Evolutionary conservation across 2,329 filamentous ascomycete species (phyloP).

Genomic region (Arthrobotrys sphaeroides): DNA sequence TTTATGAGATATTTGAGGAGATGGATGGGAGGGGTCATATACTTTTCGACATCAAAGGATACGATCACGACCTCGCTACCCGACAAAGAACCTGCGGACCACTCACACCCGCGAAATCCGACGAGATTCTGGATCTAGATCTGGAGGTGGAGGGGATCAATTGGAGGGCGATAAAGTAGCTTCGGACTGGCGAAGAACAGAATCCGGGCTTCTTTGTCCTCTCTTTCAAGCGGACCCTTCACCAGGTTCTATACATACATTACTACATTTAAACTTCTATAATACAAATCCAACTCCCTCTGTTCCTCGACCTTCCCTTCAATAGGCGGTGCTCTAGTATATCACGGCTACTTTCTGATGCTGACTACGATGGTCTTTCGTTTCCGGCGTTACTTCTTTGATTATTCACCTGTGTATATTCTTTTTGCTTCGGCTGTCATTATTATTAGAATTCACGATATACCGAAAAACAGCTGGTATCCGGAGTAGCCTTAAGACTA

Average conservation of each 20-base stretch:
- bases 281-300: conserved; percentile 11
- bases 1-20: background rate
- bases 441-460: background rate
- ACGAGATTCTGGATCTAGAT: too few relatives aligned
- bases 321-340: background rate
- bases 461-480: too few relatives aligned
- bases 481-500: too few relatives aligned
- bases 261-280: conserved; percentile 5
- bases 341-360: background rate
- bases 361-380: background rate
- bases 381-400: background rate
- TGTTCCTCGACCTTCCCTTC: background rate
- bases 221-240: background rate
- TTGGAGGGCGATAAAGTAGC: too few relatives aligned
- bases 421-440: background rate
- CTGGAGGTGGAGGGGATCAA: too few relatives aligned
- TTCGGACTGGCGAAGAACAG: background rate
- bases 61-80: background rate
- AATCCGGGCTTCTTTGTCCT: background rate
- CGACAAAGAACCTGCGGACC: background rate
- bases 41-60: background rate
- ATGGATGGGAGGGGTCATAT: background rate
- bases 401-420: background rate
- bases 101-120: too few relatives aligned
- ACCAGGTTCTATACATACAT: background rate